Base-by-base conservation (phyloP, 495 filamentous ascomycete genomes). In the Neurospora sp. region DNA sequence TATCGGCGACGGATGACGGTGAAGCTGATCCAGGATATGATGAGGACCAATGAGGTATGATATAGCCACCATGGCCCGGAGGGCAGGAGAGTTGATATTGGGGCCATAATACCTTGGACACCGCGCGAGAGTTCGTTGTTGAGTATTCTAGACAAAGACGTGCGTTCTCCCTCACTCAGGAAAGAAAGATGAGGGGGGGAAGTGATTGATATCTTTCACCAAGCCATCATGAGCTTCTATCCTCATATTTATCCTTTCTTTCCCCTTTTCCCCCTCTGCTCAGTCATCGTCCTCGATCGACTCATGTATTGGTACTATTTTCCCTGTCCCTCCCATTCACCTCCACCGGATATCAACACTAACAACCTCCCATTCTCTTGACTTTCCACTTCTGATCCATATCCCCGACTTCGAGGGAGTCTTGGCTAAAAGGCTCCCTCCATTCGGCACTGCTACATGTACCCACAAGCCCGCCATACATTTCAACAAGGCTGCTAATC, bases 1-100 rank as follows among this genome's bases (percentile, higher is more conserved):
- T 75, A 81, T 12, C 80, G 72, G 14, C 79, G 77, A 74, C 75
- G 73, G 59, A 79, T 40, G 9, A 73, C 71, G 0, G 71, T 16
- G 40, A 27, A 71, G 4, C 31, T n/a, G 17, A 73, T 0, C 61
- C 59, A 73, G 27, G 14, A 68, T 1, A 42, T 35, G 27, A 42
- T 35, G 27, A 69, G 1, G 68, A 16, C 17, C n/a, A 48, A n/a
- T 48, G 44, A 48, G n/a, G 44, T 8, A 6, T 27, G 22, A 27
- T 22, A 48, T 20, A 48, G 44, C n/a, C 44, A 48, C n/a, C 8
- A 48, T 4, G 44, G n/a, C 44, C n/a, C 44, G n/a, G 44, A 48
- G 44, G 44, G n/a, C 7, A 48, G 8, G 3, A 22, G 44, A 1
- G 17, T 22, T 48, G 8, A 22, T n/a, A 48, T 48, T 48, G 44